Evolutionary conservation across 202 grass and related monocot genomes (phyloP), one percentile per base, ranked within the genome.

Genomic region (Zizania palustris): DNA sequence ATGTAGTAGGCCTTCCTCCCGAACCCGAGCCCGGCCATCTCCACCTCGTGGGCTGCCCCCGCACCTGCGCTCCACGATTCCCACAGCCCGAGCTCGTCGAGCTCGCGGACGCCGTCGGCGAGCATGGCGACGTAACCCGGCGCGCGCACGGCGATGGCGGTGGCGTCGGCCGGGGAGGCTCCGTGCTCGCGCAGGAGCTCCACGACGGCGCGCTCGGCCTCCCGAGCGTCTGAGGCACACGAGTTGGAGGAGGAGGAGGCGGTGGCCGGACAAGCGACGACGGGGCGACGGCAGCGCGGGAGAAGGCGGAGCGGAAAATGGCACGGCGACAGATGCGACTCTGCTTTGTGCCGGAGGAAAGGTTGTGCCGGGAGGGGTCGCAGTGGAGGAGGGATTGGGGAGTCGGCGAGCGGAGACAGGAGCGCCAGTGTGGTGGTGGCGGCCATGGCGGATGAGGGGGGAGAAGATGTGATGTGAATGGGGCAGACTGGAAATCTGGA

Each of bases 1-100:
- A 97, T 97, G 84, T 85, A 84, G 81, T 92, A 92, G 67, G 90
- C 89, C 80, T 93, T 97, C 76, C 80, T 88, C 69, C 73, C 65
- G 69, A 97, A 97, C 49, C 81, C 83, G n/a, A 91, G 76, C 34
- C 60, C 60, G 11, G 59, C 75, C 60, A 93, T 61, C 20, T 90
- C 84, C 44, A 84, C 57, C 43, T 42, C 82, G 9, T 7, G 66
- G 28, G 67, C 65, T 4, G 51, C 69, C 34, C 72, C 82, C 5
- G 15, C 51, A 22, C 79, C 65, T 43, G 77, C 59, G 63, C 80
- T 84, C 94, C 94, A 97, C 12, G 94, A 93, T 19, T 73, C 84
- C 94, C 94, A 97, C 3, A 93, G 86, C 0, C 82, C 84, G 42
- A 81, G 81, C 70, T 83, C 86, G 72, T 97, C 91, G 38, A 97